These are phyloP conservation scores for Plantago coronopus DNA, from an alignment of 305 asterid species.

Conservation along the genomic window DNA sequence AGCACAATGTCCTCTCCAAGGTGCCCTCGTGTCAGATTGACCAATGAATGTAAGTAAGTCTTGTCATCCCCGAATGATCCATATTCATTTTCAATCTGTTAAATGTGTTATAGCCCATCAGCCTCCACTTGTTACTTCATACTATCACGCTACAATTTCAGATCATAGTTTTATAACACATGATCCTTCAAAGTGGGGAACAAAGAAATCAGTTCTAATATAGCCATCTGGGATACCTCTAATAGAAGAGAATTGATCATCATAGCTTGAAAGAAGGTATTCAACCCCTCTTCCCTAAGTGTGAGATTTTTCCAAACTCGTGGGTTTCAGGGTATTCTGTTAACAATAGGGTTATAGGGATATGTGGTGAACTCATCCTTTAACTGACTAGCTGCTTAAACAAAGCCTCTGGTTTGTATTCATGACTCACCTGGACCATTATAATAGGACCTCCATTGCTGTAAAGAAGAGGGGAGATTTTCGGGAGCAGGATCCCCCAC, in stretches of 20 bases:
- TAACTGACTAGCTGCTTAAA: constrained; percentile 13
- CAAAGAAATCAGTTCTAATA: too few species aligned
- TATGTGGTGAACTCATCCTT: background rate
- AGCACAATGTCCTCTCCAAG: constrained; percentile 68
- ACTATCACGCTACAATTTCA: too few species aligned
- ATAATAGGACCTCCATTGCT: constrained; percentile 82
- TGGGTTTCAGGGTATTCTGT: too few species aligned
- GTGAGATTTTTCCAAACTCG: too few species aligned
- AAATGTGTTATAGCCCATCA: constrained; percentile 24
- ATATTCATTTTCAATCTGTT: constrained; percentile 93
- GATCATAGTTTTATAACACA: too few species aligned
- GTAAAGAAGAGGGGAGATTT: constrained; percentile 62
- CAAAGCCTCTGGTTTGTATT: constrained; percentile 15
- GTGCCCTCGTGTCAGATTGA: constrained; percentile 63
- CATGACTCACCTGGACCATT: constrained; percentile 73
- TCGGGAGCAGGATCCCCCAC: constrained; percentile 84
- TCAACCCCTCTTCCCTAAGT: too few species aligned
- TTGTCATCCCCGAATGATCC: constrained; percentile 92
- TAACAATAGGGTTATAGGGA: too few species aligned
- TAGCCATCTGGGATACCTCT: too few species aligned
- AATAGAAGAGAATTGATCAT: too few species aligned
- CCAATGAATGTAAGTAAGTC: constrained; percentile 80
- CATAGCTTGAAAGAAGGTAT: too few species aligned
- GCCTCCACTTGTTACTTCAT: too few species aligned
- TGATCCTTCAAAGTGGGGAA: too few species aligned